Evolutionary conservation across 2,329 filamentous ascomycete genomes (phyloP).

Genomic region (Diaporthe citrichinensis): DNA sequence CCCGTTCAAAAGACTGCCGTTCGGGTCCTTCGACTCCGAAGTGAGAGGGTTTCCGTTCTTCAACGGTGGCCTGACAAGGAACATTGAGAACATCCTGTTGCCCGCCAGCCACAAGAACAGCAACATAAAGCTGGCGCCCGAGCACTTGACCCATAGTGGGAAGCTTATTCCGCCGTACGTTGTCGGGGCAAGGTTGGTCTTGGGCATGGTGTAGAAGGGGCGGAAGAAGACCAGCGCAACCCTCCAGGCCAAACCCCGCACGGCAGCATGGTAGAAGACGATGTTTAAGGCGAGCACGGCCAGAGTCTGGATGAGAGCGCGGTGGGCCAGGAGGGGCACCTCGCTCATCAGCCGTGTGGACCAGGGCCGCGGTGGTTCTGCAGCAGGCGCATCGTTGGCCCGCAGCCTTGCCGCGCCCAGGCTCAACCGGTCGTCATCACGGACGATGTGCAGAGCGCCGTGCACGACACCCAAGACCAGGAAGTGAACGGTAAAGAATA

Average conservation of each 20-base stretch:
- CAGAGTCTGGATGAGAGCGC: constrained; percentile 57
- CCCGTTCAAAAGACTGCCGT: constrained; percentile 88
- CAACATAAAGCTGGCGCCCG: constrained; percentile 76
- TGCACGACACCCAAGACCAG: constrained; percentile 78
- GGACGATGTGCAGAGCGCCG: constrained; percentile 76
- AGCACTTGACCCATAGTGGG: constrained; percentile 57
- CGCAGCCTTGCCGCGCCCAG: constrained; percentile 56
- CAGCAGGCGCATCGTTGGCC: constrained; percentile 40
- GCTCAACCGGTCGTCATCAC: constrained; percentile 79
- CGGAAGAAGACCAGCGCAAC: constrained; percentile 79
- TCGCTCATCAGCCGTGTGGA: constrained; percentile 54
- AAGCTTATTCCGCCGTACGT: constrained; percentile 55
- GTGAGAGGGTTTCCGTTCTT: constrained; percentile 90
- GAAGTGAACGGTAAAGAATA: constrained; percentile 83
- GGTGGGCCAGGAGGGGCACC: constrained; percentile 57
- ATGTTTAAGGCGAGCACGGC: constrained; percentile 72
- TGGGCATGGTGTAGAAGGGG: constrained; percentile 81
- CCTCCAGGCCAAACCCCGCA: constrained; percentile 77
- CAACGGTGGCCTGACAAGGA: constrained; percentile 83
- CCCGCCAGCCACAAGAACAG: constrained; percentile 81
- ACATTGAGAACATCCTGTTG: constrained; percentile 84
- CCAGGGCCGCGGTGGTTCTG: constrained; percentile 48
- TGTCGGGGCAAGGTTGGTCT: constrained; percentile 74
- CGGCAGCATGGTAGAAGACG: constrained; percentile 54
- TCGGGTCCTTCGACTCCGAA: constrained; percentile 88